Evolutionary conservation across 306 rosid species (phyloP).

Genomic region (Cucumis cinereus): DNA sequence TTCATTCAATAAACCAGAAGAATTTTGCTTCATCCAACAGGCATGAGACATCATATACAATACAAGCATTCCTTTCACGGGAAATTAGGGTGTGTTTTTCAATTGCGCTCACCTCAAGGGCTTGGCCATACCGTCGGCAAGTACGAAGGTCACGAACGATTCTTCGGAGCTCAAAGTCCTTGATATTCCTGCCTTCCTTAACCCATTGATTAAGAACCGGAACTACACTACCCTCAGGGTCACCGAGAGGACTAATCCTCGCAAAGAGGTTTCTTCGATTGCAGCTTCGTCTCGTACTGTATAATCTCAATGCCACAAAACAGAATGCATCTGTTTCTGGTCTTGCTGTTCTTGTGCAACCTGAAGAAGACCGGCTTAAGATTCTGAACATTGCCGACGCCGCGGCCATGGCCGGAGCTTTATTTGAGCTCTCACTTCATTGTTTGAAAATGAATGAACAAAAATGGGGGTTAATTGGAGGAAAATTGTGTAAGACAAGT

Average conservation of each 20-base stretch:
- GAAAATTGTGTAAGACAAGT: too few relatives aligned
- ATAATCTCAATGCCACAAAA: slow-evolving; percentile 10
- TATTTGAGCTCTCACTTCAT: too few relatives aligned
- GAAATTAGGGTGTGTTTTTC: background rate
- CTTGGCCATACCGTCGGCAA: slow-evolving; percentile 37
- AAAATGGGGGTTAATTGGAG: too few relatives aligned
- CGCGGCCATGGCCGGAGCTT: background rate
- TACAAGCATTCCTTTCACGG: background rate
- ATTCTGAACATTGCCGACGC: slow-evolving; percentile 11
- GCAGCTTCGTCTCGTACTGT: slow-evolving; percentile 11
- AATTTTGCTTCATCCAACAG: background rate
- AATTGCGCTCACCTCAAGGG: slow-evolving; percentile 34
- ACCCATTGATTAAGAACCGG: slow-evolving; percentile 55
- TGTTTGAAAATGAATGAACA: too few relatives aligned
- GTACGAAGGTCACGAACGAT: slow-evolving; percentile 36
- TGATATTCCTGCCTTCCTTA: slow-evolving; percentile 24
- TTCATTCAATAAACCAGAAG: background rate
- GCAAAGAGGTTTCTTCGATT: slow-evolving; percentile 27
- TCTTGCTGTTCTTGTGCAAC: slow-evolving; percentile 1
- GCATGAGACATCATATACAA: background rate
- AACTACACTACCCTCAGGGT: slow-evolving; percentile 38
- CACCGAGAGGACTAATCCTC: slow-evolving; percentile 46
- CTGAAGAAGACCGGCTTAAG: slow-evolving; percentile 12
- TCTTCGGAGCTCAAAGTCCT: slow-evolving; percentile 11
- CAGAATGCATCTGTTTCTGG: background rate